phyloP scores from a whole-genome alignment of 148 eudicot species.

The Nyssa sinensis region DNA sequence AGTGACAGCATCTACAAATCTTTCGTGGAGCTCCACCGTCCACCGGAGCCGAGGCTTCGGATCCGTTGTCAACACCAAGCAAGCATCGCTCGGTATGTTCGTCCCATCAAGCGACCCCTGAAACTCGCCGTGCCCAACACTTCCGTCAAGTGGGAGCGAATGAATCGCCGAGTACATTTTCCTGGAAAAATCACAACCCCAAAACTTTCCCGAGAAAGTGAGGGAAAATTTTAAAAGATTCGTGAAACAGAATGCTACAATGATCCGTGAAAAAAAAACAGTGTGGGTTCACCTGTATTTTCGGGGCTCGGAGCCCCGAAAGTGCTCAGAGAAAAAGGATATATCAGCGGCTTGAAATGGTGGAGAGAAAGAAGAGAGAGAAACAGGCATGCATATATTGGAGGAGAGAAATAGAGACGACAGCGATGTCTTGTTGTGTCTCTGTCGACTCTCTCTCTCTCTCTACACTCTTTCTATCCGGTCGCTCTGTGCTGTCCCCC shows the following conservation, averaged over 20 bases:
- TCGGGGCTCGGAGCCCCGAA: slow-evolving; percentile 14
- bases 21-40: slow-evolving; percentile 54
- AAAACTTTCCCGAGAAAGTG: slow-evolving; percentile 5
- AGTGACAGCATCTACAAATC: slow-evolving; percentile 56
- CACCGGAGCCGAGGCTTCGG: slow-evolving; percentile 61
- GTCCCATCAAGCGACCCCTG: slow-evolving; percentile 31
- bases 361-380: not conserved
- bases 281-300: not conserved
- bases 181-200: slow-evolving; percentile 2
- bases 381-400: not conserved
- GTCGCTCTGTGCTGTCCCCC: not conserved
- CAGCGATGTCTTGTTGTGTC: slow-evolving; percentile 21
- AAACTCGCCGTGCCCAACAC: slow-evolving; percentile 12
- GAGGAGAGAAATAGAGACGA: slow-evolving; percentile 13
- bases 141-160: slow-evolving; percentile 21
- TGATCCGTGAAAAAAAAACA: too few relatives aligned
- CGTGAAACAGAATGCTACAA: not conserved
- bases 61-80: slow-evolving; percentile 48
- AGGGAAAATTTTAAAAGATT: not conserved
- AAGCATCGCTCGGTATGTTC: slow-evolving; percentile 35
- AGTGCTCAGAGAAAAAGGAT: not conserved
- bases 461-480: not conserved
- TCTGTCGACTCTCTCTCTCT: not conserved
- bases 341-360: slow-evolving; percentile 1
- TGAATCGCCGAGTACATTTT: slow-evolving; percentile 25